Evolutionary conservation across 2,329 filamentous ascomycete genomes (phyloP).

Genomic region (Cordyceps cicadae): DNA sequence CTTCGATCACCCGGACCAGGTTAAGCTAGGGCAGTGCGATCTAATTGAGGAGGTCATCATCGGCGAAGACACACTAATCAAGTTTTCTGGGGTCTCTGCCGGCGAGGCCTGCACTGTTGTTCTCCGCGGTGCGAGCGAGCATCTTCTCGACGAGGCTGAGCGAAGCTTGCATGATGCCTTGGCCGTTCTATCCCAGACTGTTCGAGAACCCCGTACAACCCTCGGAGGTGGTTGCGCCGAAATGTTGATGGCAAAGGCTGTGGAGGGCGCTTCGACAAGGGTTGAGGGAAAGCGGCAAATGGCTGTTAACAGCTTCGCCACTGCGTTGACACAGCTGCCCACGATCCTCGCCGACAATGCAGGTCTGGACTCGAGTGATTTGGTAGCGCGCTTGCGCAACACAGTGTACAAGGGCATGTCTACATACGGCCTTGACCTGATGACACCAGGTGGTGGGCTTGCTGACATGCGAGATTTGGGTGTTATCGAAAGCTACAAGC

Average conservation of each 20-base stretch:
- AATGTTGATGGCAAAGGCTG: slow-evolving; percentile 98
- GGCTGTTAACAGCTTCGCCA: slow-evolving; percentile 82
- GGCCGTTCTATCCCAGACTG: slow-evolving; percentile 91
- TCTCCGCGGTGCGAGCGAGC: slow-evolving; percentile 89
- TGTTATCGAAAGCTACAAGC: slow-evolving; percentile 95
- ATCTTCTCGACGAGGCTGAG: slow-evolving; percentile 94
- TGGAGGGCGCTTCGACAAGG: slow-evolving; percentile 86
- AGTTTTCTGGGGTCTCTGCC: slow-evolving; percentile 91
- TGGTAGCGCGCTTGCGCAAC: slow-evolving; percentile 84
- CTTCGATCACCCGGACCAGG: slow-evolving; percentile 94
- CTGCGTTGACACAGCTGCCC: slow-evolving; percentile 83
- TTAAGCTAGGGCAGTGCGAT: slow-evolving; percentile 92
- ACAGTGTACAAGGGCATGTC: slow-evolving; percentile 92
- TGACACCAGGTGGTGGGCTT: slow-evolving; percentile 84
- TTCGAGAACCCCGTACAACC: slow-evolving; percentile 87
- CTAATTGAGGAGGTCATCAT: slow-evolving; percentile 97
- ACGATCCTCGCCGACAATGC: slow-evolving; percentile 98
- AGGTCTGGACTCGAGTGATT: slow-evolving; percentile 87
- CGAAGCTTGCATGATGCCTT: slow-evolving; percentile 92
- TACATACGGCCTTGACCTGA: slow-evolving; percentile 81
- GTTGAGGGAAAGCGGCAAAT: slow-evolving; percentile 95
- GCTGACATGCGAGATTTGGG: slow-evolving; percentile 92
- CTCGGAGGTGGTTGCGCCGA: slow-evolving; percentile 93
- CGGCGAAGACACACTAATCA: slow-evolving; percentile 93
- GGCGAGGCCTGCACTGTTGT: slow-evolving; percentile 96